Percentiles rank a stretch among this genome's conserved stretches.
These are phyloP conservation scores for Colletotrichum lindemuthianum DNA, from an alignment of 2,329 filamentous ascomycete species.

Conservation along the genomic window DNA sequence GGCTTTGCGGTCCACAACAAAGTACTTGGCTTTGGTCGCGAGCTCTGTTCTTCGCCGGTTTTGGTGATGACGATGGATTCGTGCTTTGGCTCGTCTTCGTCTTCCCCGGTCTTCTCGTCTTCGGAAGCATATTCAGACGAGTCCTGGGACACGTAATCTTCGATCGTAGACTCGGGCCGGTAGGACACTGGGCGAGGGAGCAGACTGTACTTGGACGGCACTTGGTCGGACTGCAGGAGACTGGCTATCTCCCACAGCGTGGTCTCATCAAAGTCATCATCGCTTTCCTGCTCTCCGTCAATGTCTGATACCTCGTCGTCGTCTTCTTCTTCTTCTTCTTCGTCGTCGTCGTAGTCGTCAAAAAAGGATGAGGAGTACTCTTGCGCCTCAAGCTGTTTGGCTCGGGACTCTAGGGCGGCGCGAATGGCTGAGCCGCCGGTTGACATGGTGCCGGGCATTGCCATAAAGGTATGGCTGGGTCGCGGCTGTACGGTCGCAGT, in stretches of 20 bases:
- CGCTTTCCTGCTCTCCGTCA: conserved; percentile 51
- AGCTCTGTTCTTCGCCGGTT: conserved; percentile 39
- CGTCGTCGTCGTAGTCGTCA: conserved; percentile 69
- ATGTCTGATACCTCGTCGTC: conserved; percentile 48
- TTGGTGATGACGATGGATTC: conserved; percentile 46
- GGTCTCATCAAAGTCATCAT: conserved; percentile 68
- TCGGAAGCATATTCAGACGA: conserved; percentile 39
- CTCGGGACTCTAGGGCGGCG: conserved; percentile 45
- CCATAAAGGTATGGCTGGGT: conserved; percentile 50
- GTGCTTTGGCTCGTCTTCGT: conserved; percentile 38
- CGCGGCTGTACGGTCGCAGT: conserved; percentile 56
- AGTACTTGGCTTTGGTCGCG: conserved; percentile 21
- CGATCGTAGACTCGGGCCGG: conserved; percentile 35
- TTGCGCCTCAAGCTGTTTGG: conserved; percentile 49
- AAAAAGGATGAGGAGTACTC: conserved; percentile 65
- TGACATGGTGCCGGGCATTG: conserved; percentile 64
- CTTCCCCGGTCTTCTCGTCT: conserved; percentile 41
- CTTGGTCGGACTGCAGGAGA: conserved; percentile 61
- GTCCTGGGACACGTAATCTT: conserved; percentile 47
- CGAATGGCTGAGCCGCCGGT: conserved; percentile 47
- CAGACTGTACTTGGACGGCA: conserved; percentile 63
- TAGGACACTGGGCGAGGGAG: conserved; percentile 47
- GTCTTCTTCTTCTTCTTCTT: conserved; percentile 59
- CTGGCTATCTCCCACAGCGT: conserved; percentile 73
- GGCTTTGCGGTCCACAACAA: conserved; percentile 33